Evolutionary conservation across 163 green algal genomes (phyloP).

Genomic region (Chlamydomonas reinhardtii): DNA sequence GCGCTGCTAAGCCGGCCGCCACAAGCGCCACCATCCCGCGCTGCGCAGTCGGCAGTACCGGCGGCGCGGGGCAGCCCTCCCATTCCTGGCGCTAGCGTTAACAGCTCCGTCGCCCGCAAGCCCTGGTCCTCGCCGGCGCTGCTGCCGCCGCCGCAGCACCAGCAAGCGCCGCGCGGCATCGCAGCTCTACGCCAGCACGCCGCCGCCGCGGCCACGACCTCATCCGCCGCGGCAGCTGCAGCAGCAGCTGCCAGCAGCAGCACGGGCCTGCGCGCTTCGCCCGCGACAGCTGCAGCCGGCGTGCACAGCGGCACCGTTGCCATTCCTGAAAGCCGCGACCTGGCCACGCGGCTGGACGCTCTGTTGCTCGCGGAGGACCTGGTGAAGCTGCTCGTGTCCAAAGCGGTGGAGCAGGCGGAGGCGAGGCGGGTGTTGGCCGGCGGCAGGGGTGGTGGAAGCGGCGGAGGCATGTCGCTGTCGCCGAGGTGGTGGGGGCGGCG

Average conservation of each 20-base stretch:
- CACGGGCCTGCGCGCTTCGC: background rate
- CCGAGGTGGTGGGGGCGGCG: no score
- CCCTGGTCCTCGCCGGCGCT: no score
- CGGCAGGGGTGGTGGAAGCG: no score
- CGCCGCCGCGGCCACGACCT: background rate
- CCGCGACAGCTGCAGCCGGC: background rate
- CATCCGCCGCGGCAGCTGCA: background rate
- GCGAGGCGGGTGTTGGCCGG: no score
- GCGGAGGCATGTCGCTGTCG: no score
- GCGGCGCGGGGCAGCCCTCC: no score
- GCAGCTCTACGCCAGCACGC: background rate
- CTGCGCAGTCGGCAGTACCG: no score
- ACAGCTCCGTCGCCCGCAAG: no score
- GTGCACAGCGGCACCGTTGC: background rate
- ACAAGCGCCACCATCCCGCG: no score
- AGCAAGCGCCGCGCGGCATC: slow-evolving; percentile 6
- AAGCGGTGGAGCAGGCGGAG: slow-evolving; percentile 19
- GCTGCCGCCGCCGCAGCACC: background rate
- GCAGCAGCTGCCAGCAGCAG: background rate
- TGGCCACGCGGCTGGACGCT: slow-evolving; percentile 10
- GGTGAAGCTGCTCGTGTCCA: background rate
- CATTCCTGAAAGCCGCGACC: background rate
- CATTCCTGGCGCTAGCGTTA: no score
- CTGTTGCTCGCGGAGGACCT: slow-evolving; percentile 31
- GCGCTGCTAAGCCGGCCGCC: no score